Evolutionary conservation across 805 yeast genomes (phyloP).

Genomic region (Jamesozyma gamospora): DNA sequence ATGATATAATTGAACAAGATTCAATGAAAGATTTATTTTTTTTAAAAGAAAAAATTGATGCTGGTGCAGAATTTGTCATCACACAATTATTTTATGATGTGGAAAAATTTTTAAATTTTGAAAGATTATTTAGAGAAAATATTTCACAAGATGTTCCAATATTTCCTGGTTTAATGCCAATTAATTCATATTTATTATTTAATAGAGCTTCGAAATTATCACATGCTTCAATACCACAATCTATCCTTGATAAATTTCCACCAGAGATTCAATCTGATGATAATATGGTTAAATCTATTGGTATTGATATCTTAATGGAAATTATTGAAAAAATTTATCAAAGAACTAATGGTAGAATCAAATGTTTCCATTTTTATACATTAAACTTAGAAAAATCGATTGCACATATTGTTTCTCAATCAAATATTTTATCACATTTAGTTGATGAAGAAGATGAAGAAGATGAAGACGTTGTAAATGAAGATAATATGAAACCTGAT

Average conservation of each 20-base stretch:
- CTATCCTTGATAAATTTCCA: slow-evolving; percentile 45
- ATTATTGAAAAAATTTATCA: slow-evolving; percentile 49
- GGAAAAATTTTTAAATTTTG: slow-evolving; percentile 63
- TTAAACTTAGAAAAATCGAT: slow-evolving; percentile 86
- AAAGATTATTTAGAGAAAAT: slow-evolving; percentile 37
- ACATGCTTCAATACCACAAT: slow-evolving; percentile 70
- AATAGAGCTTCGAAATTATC: slow-evolving; percentile 82
- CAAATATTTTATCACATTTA: slow-evolving; percentile 43
- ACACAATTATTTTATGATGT: slow-evolving; percentile 89
- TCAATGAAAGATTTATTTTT: slow-evolving; percentile 63
- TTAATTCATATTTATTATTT: slow-evolving; percentile 73
- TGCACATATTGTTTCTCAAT: slow-evolving; percentile 67
- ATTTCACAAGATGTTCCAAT: slow-evolving; percentile 42
- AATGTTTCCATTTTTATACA: slow-evolving; percentile 87
- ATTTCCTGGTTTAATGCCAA: slow-evolving; percentile 87
- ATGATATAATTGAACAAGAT: slow-evolving; percentile 41
- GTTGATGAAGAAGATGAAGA: slow-evolving; percentile 30
- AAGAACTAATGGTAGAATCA: slow-evolving; percentile 47
- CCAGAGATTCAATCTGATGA: slow-evolving; percentile 54
- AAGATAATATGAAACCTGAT: slow-evolving; percentile 24
- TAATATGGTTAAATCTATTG: slow-evolving; percentile 69
- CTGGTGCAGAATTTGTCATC: slow-evolving; percentile 91
- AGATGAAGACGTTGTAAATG: slow-evolving; percentile 1
- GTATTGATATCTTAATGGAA: slow-evolving; percentile 62
- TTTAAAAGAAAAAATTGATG: slow-evolving; percentile 73